Conservation (phyloP, 495 filamentous ascomycete genomes). For the Penicillium alfredii region DNA sequence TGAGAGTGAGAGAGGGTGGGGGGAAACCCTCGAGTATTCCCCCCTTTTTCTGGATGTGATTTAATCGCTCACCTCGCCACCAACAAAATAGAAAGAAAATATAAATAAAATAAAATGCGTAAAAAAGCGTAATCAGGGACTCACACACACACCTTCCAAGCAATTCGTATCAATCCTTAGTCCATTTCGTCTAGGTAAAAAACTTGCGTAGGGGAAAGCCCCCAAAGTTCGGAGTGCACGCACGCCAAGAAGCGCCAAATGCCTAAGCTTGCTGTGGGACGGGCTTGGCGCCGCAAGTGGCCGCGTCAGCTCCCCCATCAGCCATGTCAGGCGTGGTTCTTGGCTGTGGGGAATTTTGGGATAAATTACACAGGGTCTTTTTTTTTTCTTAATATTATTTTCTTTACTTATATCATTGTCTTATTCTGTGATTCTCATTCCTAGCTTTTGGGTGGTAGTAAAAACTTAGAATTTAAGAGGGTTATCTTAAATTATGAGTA, state of each 20-base stretch:
- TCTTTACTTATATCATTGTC: too few relatives aligned
- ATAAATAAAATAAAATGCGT: not conserved
- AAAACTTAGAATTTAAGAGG: too few relatives aligned
- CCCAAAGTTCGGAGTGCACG: not conserved
- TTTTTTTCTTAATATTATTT: too few relatives aligned
- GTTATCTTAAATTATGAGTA: too few relatives aligned
- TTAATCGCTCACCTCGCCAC: conserved; percentile 7
- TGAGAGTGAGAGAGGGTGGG: too few relatives aligned
- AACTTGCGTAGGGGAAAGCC: not conserved
- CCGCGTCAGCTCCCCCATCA: conserved; percentile 31
- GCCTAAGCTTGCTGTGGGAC: conserved; percentile 25
- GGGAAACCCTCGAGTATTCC: not conserved
- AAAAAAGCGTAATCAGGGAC: too few relatives aligned
- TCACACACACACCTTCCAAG: too few relatives aligned
- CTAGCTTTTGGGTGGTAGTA: too few relatives aligned
- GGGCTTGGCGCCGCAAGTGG: conserved; percentile 23
- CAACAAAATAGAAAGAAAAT: conserved; percentile 7
- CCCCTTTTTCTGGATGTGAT: conserved; percentile 5
- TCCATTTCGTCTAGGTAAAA: too few relatives aligned
- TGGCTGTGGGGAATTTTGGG: conserved; percentile 12
- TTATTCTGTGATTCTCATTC: too few relatives aligned
- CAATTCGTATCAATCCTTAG: too few relatives aligned
- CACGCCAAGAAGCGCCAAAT: conserved; percentile 26
- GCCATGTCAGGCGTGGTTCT: conserved; percentile 16
- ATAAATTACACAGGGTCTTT: conserved; percentile 8